These are phyloP conservation scores for Amyloporia xantha DNA, from an alignment of 768 basidiomycete genomes.

Conservation along the genomic window DNA sequence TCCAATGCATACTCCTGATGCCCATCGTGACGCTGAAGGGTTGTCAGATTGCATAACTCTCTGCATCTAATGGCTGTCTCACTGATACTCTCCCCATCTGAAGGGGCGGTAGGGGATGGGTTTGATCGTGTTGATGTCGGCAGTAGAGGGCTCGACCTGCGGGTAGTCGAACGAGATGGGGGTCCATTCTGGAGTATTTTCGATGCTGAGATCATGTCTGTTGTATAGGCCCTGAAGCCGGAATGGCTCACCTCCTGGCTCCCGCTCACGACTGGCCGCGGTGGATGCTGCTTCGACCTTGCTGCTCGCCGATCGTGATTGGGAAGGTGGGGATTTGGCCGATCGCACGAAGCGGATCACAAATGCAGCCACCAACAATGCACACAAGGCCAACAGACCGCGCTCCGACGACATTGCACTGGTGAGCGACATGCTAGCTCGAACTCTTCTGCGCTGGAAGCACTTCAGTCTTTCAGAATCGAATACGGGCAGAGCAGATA, in stretches of 20 bases:
- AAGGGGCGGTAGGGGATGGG: conserved; percentile 65
- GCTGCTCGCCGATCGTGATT: no score
- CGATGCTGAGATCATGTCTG: not conserved
- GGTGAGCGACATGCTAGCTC: no score
- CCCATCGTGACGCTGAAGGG: conserved; percentile 58
- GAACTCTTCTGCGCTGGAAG: no score
- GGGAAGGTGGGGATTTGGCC: no score
- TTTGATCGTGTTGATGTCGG: conserved; percentile 37
- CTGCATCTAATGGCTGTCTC: conserved; percentile 22
- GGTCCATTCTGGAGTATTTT: conserved; percentile 42
- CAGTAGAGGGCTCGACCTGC: conserved; percentile 33
- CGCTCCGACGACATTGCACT: no score
- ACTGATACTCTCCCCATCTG: conserved; percentile 58
- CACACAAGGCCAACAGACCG: no score
- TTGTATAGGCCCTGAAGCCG: not conserved
- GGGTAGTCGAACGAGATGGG: conserved; percentile 49
- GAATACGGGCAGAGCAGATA: no score
- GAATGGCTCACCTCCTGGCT: not conserved
- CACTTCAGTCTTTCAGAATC: no score
- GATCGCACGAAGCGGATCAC: no score
- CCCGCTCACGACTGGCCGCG: not conserved
- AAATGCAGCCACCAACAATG: no score
- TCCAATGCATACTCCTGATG: conserved; percentile 59
- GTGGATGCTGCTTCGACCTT: no score
- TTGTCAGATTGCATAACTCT: not conserved